Base-by-base conservation (phyloP, 345 rosid species). In the Salix brachista region DNA sequence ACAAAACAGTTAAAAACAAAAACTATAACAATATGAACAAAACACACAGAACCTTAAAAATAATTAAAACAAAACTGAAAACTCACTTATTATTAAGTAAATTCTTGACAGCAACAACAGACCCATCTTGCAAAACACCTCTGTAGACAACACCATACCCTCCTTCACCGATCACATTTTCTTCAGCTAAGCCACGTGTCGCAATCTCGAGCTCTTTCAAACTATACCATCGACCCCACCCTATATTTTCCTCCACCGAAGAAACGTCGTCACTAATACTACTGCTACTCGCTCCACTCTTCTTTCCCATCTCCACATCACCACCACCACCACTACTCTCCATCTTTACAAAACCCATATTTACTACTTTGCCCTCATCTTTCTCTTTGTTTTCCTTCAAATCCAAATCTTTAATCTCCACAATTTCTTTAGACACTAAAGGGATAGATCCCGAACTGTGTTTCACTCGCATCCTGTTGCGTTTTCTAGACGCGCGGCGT, bases 191-290 rank as follows among this genome's bases (percentile, higher is more conserved):
- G 28, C 91, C 93, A 75, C 87, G 84, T 10, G 99, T 96, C 81
- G 99, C 99, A 64, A 73, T 66, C 84, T 96, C 93, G 60, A 96
- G 93, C 91, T 96, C 98, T 85, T 71, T 86, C 82, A 96, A 81
- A 79, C 87, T 67, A 69, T 91, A 93, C 99, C 97, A 93, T 75
- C 90, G 72, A 8, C 99, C 99, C 99, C 99, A 96, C 8, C 99
- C 98, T 19, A 91, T 86, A 71, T 90, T 89, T 75, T 80, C 86
- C 54, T 81, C 89, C 84, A 83, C 84, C 82, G 82, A 87, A 46
- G 58, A 44, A 66, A 48, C 74, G 50, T 75, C 85, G 72, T 87
- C 93, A 80, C 91, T 82, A 39, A 86, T 79, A 4, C 86, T 65
- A 73, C 82, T 81, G 75, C 85, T 87, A 21, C 87, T 83, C 64